A percentile compares a stretch with the other conserved stretches of the same genome.
These are phyloP conservation scores for Scedosporium dehoogii DNA, from an alignment of 2,329 filamentous ascomycete genomes.

Conservation along the genomic window DNA sequence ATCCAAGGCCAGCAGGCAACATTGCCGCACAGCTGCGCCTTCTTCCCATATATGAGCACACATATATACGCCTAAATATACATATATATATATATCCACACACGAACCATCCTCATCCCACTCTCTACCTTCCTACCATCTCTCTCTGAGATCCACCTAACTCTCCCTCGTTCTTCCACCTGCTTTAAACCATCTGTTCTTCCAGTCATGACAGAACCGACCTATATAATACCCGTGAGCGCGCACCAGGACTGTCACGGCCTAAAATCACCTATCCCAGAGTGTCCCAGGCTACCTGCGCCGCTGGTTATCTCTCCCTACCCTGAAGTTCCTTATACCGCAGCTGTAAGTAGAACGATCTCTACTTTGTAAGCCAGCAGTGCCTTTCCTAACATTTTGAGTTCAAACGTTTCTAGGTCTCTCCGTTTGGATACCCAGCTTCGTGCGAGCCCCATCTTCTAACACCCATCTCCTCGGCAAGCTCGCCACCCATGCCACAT, in stretches of 20 bases:
- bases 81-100: not conserved
- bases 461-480: conserved; percentile 34
- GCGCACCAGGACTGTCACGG: not conserved
- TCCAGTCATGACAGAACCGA: conserved; percentile 3
- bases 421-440: not conserved
- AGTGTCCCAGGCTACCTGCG: not conserved
- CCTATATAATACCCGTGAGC: conserved; percentile 1
- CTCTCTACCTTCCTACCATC: not conserved
- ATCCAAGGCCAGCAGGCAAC: not conserved
- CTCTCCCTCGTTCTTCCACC: not conserved
- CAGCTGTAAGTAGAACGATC: not conserved
- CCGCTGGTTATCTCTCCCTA: not conserved
- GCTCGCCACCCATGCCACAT: conserved; percentile 37
- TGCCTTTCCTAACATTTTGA: not conserved
- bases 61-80: not conserved
- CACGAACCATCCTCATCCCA: not conserved
- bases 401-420: not conserved
- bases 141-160: not conserved
- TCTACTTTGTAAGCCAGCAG: not conserved
- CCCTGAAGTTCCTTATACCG: not conserved
- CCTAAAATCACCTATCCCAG: not conserved
- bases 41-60: not conserved
- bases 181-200: not conserved
- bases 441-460: conserved; percentile 1
- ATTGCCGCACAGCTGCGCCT: not conserved